Evolutionary conservation across 2,329 filamentous ascomycete genomes (phyloP).

Genomic region (Ophiostoma ips): DNA sequence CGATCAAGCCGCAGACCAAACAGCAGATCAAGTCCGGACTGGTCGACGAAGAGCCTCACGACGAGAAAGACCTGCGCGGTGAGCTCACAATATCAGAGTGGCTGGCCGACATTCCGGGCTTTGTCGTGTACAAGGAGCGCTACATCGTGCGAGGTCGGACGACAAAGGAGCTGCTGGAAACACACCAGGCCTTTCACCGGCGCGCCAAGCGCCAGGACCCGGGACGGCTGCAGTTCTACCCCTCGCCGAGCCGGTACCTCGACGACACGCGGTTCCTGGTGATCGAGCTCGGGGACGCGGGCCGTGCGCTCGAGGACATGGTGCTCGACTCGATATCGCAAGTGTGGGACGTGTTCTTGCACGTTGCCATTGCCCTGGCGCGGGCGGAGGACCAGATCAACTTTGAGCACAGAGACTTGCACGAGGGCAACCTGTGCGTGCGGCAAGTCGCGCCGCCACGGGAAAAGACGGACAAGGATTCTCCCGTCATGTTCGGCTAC

Average conservation of each 20-base stretch:
- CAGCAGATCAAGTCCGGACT: conserved; percentile 38
- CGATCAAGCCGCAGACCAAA: conserved; percentile 44
- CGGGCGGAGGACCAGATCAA: conserved; percentile 42
- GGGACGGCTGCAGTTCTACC: conserved; percentile 45
- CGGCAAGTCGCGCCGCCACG: conserved; percentile 26
- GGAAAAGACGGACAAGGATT: conserved; percentile 9
- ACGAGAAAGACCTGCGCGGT: conserved; percentile 38
- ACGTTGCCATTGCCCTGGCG: conserved; percentile 45
- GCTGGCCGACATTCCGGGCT: conserved; percentile 49
- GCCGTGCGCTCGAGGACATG: conserved; percentile 45
- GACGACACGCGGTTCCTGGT: conserved; percentile 45
- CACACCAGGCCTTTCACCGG: conserved; percentile 44
- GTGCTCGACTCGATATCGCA: conserved; percentile 33
- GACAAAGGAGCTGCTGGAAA: conserved; percentile 38
- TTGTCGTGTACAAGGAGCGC: conserved; percentile 51
- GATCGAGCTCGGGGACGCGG: conserved; percentile 50
- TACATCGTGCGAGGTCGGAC: conserved; percentile 45
- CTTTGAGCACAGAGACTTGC: conserved; percentile 54
- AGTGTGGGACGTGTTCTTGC: conserved; percentile 50
- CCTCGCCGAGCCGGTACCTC: conserved; percentile 45
- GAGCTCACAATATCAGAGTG: conserved; percentile 51
- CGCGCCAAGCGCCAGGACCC: conserved; percentile 41
- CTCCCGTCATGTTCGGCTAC: conserved; percentile 35
- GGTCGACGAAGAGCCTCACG: conserved; percentile 45
- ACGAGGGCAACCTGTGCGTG: conserved; percentile 52